Percentiles rank a stretch among this genome's conserved stretches.
Evolutionary conservation across 106 monocot genomes (phyloP).

Genomic region (Dendrobium officinale): DNA sequence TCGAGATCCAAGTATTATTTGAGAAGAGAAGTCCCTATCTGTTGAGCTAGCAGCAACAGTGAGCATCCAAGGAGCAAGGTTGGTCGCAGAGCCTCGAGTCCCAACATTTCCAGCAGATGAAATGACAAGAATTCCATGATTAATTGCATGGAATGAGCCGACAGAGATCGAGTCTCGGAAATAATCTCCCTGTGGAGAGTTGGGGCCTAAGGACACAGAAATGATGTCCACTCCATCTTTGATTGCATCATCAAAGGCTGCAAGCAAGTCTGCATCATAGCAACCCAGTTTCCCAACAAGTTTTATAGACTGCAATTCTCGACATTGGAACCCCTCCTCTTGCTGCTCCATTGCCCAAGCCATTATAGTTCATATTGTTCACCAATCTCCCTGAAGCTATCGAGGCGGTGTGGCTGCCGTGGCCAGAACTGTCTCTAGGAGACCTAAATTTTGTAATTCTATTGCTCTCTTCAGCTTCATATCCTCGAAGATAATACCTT

Average conservation of each 20-base stretch:
- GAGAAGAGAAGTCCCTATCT: constrained; percentile 60
- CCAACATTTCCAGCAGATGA: constrained; percentile 76
- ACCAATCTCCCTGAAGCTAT: constrained; percentile 68
- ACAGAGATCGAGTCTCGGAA: constrained; percentile 69
- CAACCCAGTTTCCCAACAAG: constrained; percentile 89
- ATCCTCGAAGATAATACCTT: constrained; percentile 57
- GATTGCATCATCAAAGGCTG: constrained; percentile 86
- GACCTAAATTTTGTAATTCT: constrained; percentile 35
- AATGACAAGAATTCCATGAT: constrained; percentile 67
- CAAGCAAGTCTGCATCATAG: constrained; percentile 78
- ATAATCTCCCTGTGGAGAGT: constrained; percentile 54
- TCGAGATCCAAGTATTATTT: constrained; percentile 48
- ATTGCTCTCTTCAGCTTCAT: constrained; percentile 41
- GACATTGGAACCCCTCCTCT: constrained; percentile 79
- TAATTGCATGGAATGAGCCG: constrained; percentile 76
- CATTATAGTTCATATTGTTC: constrained; percentile 52
- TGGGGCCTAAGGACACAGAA: constrained; percentile 70
- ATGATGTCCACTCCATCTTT: constrained; percentile 74
- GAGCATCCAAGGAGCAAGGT: constrained; percentile 86
- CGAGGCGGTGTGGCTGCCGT: constrained; percentile 89
- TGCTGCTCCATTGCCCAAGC: constrained; percentile 52
- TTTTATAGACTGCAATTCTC: constrained; percentile 77
- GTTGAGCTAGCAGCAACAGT: constrained; percentile 75
- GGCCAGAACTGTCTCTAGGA: constrained; percentile 72
- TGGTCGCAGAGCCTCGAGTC: constrained; percentile 50